Evolutionary conservation across 164 flowering plant genomes (phyloP), one percentile per base, ranked within the genome.

Genomic region (Santalum album): DNA sequence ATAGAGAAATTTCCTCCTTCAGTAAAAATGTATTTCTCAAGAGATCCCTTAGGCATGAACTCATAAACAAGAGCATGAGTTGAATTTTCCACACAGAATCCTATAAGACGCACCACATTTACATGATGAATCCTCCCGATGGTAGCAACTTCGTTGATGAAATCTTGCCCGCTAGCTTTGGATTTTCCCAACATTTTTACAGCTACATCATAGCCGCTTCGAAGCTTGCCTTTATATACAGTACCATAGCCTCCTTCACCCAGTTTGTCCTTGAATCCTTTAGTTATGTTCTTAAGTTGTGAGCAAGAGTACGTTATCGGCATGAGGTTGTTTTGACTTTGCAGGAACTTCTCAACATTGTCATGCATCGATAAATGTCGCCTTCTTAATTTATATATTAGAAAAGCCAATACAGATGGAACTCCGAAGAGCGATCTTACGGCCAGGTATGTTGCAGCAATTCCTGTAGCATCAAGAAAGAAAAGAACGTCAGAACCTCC

Each of bases 1-100:
- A 36, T 36, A 15, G 12, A 36, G 12, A 36, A 2, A 10, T 36
- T 36, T 36, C 40, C 40, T 36, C 12, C 40, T 14, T 36, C 11
- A 10, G 16, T 1, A 18, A 39, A 39, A 17, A 58, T 50, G 14
- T 50, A 42, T 19, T 15, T 58, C 15, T 58, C 62, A n/a, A 58
- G 9, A 12, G 62, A 58, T 15, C 62, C 62, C 1, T 39, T 58
- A 11, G 43, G 49, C 62, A 58, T 50, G 49, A 25, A 58, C 38
- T 19, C 62, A 51, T 38, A 38, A 38, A 38, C 42, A 1, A 38
- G 42, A 38, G 42, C 42, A 38, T 16, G 16, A 0, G 14, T 38
- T 9, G 42, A 23, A 17, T 12, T n/a, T 1, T 50, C 53, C 3
- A n/a, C 21, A 12, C 53, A 50, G 19, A 50, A 50, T 9, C 53